phyloP scores from a whole-genome alignment of 176 grass and related monocot genomes.

The Aegilops speltoides region DNA sequence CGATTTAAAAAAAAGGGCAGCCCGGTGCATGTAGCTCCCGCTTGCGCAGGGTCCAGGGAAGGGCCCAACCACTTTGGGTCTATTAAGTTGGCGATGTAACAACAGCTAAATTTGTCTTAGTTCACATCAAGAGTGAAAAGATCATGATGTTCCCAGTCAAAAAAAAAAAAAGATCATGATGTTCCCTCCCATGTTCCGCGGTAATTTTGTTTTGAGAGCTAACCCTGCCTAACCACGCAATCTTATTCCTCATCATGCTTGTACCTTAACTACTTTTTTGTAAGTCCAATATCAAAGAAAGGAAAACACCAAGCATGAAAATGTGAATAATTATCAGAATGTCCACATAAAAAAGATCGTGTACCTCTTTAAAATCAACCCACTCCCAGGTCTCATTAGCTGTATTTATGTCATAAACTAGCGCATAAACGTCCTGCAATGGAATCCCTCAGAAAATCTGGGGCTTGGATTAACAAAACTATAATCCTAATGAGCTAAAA shows the following conservation, averaged over 20 bases:
- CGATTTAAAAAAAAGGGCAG: not conserved
- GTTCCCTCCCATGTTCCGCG: not conserved
- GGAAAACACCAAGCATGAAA: not conserved
- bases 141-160: not conserved
- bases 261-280: not conserved
- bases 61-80: too few relatives aligned
- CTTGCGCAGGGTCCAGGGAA: too few relatives aligned
- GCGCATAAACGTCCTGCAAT: constrained; percentile 63
- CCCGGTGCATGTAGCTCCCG: too few relatives aligned
- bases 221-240: not conserved
- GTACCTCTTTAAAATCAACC: constrained; percentile 88
- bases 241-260: not conserved
- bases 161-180: constrained; percentile 7
- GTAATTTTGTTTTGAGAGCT: not conserved
- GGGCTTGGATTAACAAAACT: constrained; percentile 37
- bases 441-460: constrained; percentile 35
- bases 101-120: not conserved
- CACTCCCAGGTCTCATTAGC: constrained; percentile 80
- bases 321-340: not conserved
- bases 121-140: constrained; percentile 6
- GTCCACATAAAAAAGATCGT: constrained; percentile 18
- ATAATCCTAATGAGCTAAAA: constrained; percentile 26
- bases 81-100: not conserved
- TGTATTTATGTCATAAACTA: constrained; percentile 87
- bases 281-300: not conserved